Base-by-base conservation (phyloP, 441 rosid species). In the Croton setiger region DNA sequence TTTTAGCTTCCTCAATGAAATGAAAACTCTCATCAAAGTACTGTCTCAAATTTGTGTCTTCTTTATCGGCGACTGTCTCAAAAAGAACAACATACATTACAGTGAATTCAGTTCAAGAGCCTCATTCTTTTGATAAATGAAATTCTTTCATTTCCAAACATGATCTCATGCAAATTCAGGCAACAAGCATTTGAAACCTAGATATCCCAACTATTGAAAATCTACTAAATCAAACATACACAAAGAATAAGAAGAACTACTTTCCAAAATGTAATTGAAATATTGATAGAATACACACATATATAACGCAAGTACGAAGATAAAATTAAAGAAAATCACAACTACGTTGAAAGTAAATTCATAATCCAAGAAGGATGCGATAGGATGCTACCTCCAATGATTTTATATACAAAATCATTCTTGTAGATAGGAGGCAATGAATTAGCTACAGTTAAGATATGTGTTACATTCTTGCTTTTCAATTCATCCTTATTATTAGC, bases 1-100 rank as follows among this genome's bases (percentile, higher is more conserved):
- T 67, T 75, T 77, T 87, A 66, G 93, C 93, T 71, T 85, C 86
- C 43, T 93, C 93, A 15, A 93, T 86, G 57, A 93, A 90, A 70
- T 73, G 33, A 73, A 75, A 81, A 72, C 96, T 84, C 73, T 88
- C 97, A 47, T 88, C 84, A 69, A 92, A 92, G 77, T 83, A 80
- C 55, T 80, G 83, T 14, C 70, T 72, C 77, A 90, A 79, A 75
- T 86, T 79, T 12, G 90, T 85, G 60, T 87, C 86, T 64, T 76
- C 80, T 61, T 68, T 83, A 77, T 92, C 93, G 35, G 71, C 60
- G 44, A 92, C 96, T 90, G 7, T 63, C 56, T 73, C 72, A 61
- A 33, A 58, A 64, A 49, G 27, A 70, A 33, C 31, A 74, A 27
- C 56, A 74, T 33, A 17, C 57, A 63, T 55, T 56, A 56, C 2